Evolutionary conservation across 1,139 yeast species (phyloP).

Genomic region (Debaryomycetaceae sp.): DNA sequence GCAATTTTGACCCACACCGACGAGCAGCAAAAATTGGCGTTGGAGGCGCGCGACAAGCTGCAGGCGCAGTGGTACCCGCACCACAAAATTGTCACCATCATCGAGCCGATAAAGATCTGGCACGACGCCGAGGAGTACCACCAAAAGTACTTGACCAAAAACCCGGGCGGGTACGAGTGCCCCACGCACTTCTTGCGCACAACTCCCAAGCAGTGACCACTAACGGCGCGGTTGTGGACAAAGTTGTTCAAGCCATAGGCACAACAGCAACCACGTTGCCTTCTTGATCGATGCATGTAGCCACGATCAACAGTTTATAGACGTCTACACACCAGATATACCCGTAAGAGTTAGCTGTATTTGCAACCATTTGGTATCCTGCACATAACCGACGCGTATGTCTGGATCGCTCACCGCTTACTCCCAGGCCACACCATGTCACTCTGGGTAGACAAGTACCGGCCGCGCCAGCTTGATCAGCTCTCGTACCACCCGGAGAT

Average conservation of each 20-base stretch:
- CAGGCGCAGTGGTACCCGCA: slow-evolving; percentile 44
- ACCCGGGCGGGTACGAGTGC: slow-evolving; percentile 85
- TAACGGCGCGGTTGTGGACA: no score
- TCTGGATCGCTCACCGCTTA: slow-evolving; percentile 81
- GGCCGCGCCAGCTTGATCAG: slow-evolving; percentile 65
- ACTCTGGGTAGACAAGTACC: slow-evolving; percentile 92
- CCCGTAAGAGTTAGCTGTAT: no score
- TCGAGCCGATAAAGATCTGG: slow-evolving; percentile 66
- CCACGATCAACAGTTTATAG: no score
- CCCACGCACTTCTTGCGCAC: slow-evolving; percentile 76
- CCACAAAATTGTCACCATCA: slow-evolving; percentile 49
- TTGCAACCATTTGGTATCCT: no score
- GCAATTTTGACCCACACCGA: slow-evolving; percentile 62
- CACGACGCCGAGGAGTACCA: slow-evolving; percentile 95
- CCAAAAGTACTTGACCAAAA: slow-evolving; percentile 71
- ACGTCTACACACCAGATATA: no score
- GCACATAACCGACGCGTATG: slow-evolving; percentile 81
- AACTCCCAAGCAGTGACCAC: slow-evolving; percentile 27
- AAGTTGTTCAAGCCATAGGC: no score
- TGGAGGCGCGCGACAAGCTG: slow-evolving; percentile 23
- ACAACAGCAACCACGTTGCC: no score
- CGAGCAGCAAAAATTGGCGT: slow-evolving; percentile 32
- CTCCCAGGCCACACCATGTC: slow-evolving; percentile 64
- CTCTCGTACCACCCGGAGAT: slow-evolving; percentile 66
- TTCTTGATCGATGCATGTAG: no score